Base-by-base conservation (phyloP, 306 rosid species). In the Sechiopsis laciniata region DNA sequence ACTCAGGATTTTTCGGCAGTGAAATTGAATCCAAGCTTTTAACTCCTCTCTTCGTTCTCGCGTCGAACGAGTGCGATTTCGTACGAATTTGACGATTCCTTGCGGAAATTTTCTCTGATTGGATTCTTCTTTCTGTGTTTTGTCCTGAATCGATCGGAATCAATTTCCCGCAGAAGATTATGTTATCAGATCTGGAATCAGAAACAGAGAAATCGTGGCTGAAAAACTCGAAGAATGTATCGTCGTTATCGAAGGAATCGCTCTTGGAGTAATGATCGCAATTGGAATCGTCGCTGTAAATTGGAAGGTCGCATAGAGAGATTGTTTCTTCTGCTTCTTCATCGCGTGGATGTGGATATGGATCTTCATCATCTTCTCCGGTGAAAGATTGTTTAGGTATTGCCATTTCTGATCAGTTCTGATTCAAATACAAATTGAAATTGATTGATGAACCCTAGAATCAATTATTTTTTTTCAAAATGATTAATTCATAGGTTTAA, bases 91-190 rank as follows among this genome's bases (percentile, higher is more conserved):
- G 37, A 4, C 37, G 37, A 32, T 32, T 32, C 37, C 37, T 32
- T 32, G 37, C 9, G 11, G 50, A 13, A 13, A 42, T 53, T 5
- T 61, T 17, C 21, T 48, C 65, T 2, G 52, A n/a, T 24, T 17
- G 26, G 17, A 22, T 58, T 67, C 55, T 14, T 5, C 29, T 1
- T 2, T 26, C 37, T 22, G 24, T 37, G 69, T 52, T 42, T 56
- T 10, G 26, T 32, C 1, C 29, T 1, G 51, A 73, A 32, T 14
- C 13, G 51, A 1, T 76, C 8, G 76, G 69, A 40, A 93, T 93
- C 77, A 88, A 80, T 72, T 88, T 93, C 5, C 98, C 98, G 9
- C 98, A 93, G 52, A 93, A 93, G 79, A 93, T 80, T 42, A 93
- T 82, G 64, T 83, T 75, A 15, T 79, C 82, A 2, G 80, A 65